A percentile compares a stretch with the other conserved stretches of the same genome.
These are phyloP conservation scores for Trichoderma koningiopsis DNA, from an alignment of 2,329 filamentous ascomycete genomes.

Conservation along the genomic window DNA sequence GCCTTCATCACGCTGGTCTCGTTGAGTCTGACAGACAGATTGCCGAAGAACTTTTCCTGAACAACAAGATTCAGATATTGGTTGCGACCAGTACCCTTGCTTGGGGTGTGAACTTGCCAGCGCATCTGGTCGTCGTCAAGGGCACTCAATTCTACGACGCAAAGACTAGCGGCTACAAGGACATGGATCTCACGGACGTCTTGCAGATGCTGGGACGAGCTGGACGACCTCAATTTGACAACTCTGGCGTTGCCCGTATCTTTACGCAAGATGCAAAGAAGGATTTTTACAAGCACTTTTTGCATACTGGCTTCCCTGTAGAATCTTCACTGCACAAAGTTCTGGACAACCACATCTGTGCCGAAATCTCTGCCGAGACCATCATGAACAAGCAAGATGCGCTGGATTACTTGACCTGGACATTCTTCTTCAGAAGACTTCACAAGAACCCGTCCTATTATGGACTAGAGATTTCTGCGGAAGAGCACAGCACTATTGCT, in stretches of 20 bases:
- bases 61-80: conserved; percentile 97
- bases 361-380: conserved; percentile 91
- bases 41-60: conserved; percentile 90
- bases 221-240: conserved; percentile 94
- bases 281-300: conserved; percentile 98
- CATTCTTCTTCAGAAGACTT: conserved; percentile 95
- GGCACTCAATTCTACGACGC: conserved; percentile 98
- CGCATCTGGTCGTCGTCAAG: conserved; percentile 95
- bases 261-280: conserved; percentile 98
- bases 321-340: conserved; percentile 96
- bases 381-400: conserved; percentile 95
- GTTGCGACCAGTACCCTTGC: conserved; percentile 94
- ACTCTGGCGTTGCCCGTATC: conserved; percentile 92
- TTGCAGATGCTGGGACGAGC: conserved; percentile 97
- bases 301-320: conserved; percentile 96
- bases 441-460: conserved; percentile 99
- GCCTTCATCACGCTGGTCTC: conserved; percentile 93
- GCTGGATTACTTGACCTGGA: conserved; percentile 97
- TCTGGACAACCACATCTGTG: conserved; percentile 92
- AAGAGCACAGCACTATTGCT: conserved; percentile 84
- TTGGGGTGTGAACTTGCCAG: conserved; percentile 97
- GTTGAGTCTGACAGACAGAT: conserved; percentile 92
- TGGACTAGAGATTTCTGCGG: conserved; percentile 87
- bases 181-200: conserved; percentile 98
- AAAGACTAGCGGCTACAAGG: conserved; percentile 95